A percentile compares a stretch with the other conserved stretches of the same genome.
Conservation (phyloP, 441 rosid genomes). For the Arabidopsis lyrata region DNA sequence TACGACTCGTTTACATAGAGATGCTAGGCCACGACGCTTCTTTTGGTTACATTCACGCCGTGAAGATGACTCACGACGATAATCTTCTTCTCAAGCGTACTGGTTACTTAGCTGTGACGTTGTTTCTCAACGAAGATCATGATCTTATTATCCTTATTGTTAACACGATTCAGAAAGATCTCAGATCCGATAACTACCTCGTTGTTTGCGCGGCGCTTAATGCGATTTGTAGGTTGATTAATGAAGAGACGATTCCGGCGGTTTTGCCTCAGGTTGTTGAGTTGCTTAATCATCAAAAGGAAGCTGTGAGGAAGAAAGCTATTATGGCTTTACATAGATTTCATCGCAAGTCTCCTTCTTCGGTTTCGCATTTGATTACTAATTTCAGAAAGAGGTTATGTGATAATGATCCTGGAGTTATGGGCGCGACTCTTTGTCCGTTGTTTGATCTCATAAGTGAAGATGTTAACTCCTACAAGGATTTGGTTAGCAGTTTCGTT, state of each 20-base stretch:
- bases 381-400: conserved; percentile 94
- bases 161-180: conserved; percentile 96
- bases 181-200: conserved; percentile 86
- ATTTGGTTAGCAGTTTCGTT: conserved; percentile 87
- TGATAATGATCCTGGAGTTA: conserved; percentile 97
- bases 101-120: conserved; percentile 93
- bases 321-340: conserved; percentile 95
- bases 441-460: conserved; percentile 78
- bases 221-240: conserved; percentile 89
- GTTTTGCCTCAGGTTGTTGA: conserved; percentile 92
- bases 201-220: conserved; percentile 90
- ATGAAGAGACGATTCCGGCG: conserved; percentile 99
- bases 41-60: conserved; percentile 97
- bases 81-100: conserved; percentile 82
- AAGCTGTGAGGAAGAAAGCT: conserved; percentile 96
- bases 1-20: conserved; percentile 88
- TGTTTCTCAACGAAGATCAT: conserved; percentile 91
- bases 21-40: conserved; percentile 99
- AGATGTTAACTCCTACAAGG: conserved; percentile 82
- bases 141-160: conserved; percentile 94
- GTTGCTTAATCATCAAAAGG: conserved; percentile 78
- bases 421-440: conserved; percentile 98
- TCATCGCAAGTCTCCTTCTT: conserved; percentile 85
- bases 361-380: conserved; percentile 84
- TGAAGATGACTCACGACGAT: conserved; percentile 98